Conservation (phyloP, 768 basidiomycete genomes). For the Floccularia luteovirens region DNA sequence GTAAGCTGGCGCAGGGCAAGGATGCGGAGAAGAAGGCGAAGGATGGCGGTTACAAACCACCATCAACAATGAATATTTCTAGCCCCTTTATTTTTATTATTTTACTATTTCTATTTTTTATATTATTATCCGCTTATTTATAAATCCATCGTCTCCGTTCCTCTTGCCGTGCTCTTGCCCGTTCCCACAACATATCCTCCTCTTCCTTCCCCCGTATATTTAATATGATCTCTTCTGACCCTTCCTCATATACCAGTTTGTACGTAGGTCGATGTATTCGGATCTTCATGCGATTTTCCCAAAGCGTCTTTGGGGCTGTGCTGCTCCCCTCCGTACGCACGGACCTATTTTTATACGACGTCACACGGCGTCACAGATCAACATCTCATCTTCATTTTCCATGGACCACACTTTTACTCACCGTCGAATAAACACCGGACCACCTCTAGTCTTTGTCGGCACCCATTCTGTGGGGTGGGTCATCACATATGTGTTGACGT, state of each 20-base stretch:
- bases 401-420: slow-evolving; percentile 20
- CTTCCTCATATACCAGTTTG: slow-evolving; percentile 62
- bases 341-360: slow-evolving; percentile 42
- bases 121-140: not conserved
- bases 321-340: slow-evolving; percentile 31
- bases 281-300: slow-evolving; percentile 35
- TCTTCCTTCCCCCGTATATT: slow-evolving; percentile 27
- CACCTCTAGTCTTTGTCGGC: slow-evolving; percentile 28
- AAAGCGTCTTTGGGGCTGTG: slow-evolving; percentile 26
- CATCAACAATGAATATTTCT: slow-evolving; percentile 2
- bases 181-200: slow-evolving; percentile 19
- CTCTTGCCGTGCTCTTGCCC: slow-evolving; percentile 42
- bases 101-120: not conserved
- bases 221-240: slow-evolving; percentile 50
- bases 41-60: slow-evolving; percentile 10
- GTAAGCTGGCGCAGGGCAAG: slow-evolving; percentile 7
- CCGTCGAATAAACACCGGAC: slow-evolving; percentile 52
- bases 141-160: slow-evolving; percentile 37
- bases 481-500: slow-evolving; percentile 68
- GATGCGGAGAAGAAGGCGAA: slow-evolving; percentile 10
- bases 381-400: slow-evolving; percentile 6
- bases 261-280: slow-evolving; percentile 55
- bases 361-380: slow-evolving; percentile 16
- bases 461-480: slow-evolving; percentile 68
- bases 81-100: not conserved